phyloP scores from a whole-genome alignment of 176 grass and related monocot genomes.

The Rhynchospora breviuscula region DNA sequence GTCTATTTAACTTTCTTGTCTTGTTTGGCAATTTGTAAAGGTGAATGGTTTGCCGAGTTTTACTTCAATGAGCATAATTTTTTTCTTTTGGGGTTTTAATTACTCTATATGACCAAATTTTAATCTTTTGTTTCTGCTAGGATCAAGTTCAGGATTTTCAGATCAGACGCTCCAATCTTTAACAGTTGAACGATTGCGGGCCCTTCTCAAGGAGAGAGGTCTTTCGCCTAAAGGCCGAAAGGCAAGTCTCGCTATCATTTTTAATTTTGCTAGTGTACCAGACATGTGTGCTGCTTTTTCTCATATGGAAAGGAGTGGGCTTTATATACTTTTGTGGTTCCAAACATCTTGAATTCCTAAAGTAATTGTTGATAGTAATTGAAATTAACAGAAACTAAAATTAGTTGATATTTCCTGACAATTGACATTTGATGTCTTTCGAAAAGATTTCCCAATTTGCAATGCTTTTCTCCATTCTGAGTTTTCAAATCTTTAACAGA shows the following conservation, averaged over 20 bases:
- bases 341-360: neutral
- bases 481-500: too few species aligned
- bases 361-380: neutral
- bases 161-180: constrained; percentile 61
- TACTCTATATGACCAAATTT: neutral
- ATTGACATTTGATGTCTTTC: neutral
- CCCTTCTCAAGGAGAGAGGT: constrained; percentile 70
- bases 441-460: neutral
- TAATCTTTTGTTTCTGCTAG: constrained; percentile 6
- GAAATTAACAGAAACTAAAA: neutral
- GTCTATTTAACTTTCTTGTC: neutral
- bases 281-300: neutral
- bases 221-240: constrained; percentile 80
- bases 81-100: neutral
- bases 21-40: neutral
- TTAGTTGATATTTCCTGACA: neutral
- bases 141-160: constrained; percentile 49
- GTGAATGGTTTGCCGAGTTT: neutral
- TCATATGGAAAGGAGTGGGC: neutral
- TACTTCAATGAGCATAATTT: neutral
- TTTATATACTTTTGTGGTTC: neutral
- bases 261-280: neutral
- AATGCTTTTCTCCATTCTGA: too few species aligned
- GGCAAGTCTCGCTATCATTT: constrained; percentile 34
- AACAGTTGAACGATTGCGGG: constrained; percentile 71